A percentile compares a stretch with the other conserved stretches of the same genome.
phyloP scores from a whole-genome alignment of 305 asterid genomes.

The Solanum hybrid region DNA sequence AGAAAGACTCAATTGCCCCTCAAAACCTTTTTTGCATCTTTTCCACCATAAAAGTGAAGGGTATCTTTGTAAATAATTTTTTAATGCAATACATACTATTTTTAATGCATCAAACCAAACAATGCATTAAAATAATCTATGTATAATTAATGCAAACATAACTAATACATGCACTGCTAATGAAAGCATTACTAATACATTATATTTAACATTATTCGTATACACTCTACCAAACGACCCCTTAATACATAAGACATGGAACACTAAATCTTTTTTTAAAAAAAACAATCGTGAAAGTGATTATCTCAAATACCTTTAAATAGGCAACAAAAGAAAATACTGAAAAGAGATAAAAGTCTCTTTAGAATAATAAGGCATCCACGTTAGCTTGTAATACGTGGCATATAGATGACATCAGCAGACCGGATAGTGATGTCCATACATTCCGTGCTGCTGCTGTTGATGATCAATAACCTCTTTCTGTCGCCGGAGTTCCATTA shows the following conservation, averaged over 20 bases:
- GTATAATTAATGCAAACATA: no score
- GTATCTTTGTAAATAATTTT: no score
- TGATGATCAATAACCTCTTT: slow-evolving; percentile 17
- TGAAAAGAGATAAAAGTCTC: background rate
- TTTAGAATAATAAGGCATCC: background rate
- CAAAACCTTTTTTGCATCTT: no score
- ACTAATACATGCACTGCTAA: no score
- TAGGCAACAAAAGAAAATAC: background rate
- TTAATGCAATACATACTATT: no score
- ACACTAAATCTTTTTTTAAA: background rate
- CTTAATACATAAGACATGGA: background rate
- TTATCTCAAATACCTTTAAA: background rate
- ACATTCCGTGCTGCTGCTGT: slow-evolving; percentile 19
- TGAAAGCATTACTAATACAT: no score
- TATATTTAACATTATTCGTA: no score
- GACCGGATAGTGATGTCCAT: slow-evolving; percentile 32
- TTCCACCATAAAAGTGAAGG: no score
- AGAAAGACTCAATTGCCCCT: no score
- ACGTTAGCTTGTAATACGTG: background rate
- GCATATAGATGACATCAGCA: slow-evolving; percentile 24
- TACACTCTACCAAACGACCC: no score
- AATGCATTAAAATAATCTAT: no score
- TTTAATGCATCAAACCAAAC: no score
- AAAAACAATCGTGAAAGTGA: background rate
- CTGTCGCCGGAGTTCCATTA: slow-evolving; percentile 64